These are phyloP conservation scores for Streptanthus diversifolius DNA, from an alignment of 345 rosid genomes.

Conservation along the genomic window DNA sequence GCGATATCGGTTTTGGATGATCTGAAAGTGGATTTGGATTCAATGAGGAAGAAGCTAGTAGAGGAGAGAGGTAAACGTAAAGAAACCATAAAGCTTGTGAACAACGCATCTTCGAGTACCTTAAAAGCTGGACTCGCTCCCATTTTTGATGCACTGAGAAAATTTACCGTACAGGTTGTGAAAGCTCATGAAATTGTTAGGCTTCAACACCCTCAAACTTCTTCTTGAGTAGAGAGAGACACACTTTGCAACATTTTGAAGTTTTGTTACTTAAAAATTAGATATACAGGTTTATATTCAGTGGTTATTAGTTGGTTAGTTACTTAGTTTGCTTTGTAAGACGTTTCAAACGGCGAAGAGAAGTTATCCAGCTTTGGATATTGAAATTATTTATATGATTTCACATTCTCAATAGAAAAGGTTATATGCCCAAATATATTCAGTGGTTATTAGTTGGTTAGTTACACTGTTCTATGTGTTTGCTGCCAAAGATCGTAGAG, in stretches of 20 bases:
- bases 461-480: too few species aligned
- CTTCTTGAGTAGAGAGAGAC: constrained; percentile 10
- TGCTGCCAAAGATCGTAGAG: too few species aligned
- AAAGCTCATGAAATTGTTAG: constrained; percentile 74
- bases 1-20: constrained; percentile 79
- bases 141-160: constrained; percentile 71
- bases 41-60: constrained; percentile 68
- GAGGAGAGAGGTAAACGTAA: constrained; percentile 67
- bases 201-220: constrained; percentile 36
- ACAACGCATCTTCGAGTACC: constrained; percentile 61
- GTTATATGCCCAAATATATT: too few species aligned
- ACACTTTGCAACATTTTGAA: constrained; percentile 13
- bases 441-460: too few species aligned
- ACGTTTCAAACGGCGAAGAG: background rate
- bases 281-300: constrained; percentile 7
- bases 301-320: constrained; percentile 8
- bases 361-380: background rate
- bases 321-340: background rate
- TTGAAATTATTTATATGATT: background rate
- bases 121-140: constrained; percentile 79
- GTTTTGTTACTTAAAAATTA: constrained; percentile 14
- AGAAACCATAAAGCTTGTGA: constrained; percentile 63
- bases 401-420: too few species aligned
- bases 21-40: constrained; percentile 82
- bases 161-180: constrained; percentile 61